Percentiles rank a stretch among this genome's conserved stretches.
Conservation (phyloP, 371 early-diverging fungal species). For the Circinella minor region DNA sequence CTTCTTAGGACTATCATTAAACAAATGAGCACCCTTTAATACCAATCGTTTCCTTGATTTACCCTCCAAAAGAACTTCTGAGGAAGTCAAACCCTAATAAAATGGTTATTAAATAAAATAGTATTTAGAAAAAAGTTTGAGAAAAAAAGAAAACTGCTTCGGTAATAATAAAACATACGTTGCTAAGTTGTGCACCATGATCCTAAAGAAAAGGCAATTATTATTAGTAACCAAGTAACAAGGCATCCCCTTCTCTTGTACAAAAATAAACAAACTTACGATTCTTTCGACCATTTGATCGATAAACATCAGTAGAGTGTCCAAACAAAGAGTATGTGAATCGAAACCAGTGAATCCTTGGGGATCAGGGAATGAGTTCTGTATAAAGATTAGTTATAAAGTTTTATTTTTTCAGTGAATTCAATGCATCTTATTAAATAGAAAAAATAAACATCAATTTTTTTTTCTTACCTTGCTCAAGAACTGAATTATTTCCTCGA, state of each 20-base stretch:
- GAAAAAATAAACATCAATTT: neutral
- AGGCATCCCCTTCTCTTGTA: neutral
- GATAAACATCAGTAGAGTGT: slow-evolving; percentile 79
- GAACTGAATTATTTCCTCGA: slow-evolving; percentile 86
- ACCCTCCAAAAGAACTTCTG: slow-evolving; percentile 38
- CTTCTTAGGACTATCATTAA: slow-evolving; percentile 86
- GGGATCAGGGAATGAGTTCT: slow-evolving; percentile 78
- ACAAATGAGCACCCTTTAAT: slow-evolving; percentile 76
- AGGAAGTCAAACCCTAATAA: slow-evolving; percentile 32
- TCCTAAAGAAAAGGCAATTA: neutral
- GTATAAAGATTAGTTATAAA: neutral
- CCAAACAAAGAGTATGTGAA: slow-evolving; percentile 75
- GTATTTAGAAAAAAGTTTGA: neutral
- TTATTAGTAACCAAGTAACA: neutral
- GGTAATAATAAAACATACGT: neutral
- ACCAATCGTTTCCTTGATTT: slow-evolving; percentile 73
- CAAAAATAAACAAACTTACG: slow-evolving; percentile 11
- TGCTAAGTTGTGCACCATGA: neutral
- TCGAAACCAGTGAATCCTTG: slow-evolving; percentile 67
- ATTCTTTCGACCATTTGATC: slow-evolving; percentile 80
- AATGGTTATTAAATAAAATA: neutral
- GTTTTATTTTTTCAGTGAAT: too few relatives aligned
- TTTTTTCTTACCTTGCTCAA: slow-evolving; percentile 53
- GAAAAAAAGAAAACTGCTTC: too few relatives aligned
- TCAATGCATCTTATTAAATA: too few relatives aligned